A percentile compares a stretch with the other conserved stretches of the same genome.
phyloP scores from a whole-genome alignment of 83 land plant species.

The Larix sibirica region DNA sequence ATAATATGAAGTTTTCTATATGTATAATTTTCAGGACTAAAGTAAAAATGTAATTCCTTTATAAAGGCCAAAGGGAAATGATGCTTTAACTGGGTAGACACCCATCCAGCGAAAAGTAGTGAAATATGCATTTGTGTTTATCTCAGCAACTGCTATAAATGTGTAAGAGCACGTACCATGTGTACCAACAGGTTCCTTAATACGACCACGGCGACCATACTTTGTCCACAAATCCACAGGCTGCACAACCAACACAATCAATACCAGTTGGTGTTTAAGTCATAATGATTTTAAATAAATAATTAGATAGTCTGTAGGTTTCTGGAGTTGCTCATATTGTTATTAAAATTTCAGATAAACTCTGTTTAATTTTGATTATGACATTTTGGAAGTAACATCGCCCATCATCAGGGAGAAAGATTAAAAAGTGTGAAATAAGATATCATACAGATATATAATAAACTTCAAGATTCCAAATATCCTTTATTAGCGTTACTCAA shows the following conservation, averaged over 20 bases:
- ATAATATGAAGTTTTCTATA: too few species aligned
- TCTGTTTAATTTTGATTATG: too few species aligned
- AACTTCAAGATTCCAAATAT: background rate
- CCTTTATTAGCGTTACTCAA: background rate
- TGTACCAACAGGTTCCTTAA: constrained; percentile 97
- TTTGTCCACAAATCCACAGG: constrained; percentile 94
- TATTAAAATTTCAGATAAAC: too few species aligned
- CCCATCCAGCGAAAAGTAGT: background rate
- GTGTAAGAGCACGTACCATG: constrained; percentile 56
- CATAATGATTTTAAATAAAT: background rate
- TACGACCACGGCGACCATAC: constrained; percentile 89
- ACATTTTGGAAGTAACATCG: too few species aligned
- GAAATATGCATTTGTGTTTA: background rate
- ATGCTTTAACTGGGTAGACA: background rate
- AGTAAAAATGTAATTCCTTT: background rate
- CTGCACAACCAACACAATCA: constrained; percentile 36
- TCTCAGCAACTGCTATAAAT: background rate
- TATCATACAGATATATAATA: background rate
- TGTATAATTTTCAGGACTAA: background rate
- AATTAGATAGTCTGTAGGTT: background rate
- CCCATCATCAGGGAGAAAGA: too few species aligned
- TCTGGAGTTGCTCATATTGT: background rate
- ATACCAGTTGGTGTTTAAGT: background rate
- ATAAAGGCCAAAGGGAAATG: background rate
- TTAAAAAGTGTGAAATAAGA: too few species aligned